These are phyloP conservation scores for Biscogniauxia marginata DNA, from an alignment of 2,329 filamentous ascomycete species.

Conservation along the genomic window DNA sequence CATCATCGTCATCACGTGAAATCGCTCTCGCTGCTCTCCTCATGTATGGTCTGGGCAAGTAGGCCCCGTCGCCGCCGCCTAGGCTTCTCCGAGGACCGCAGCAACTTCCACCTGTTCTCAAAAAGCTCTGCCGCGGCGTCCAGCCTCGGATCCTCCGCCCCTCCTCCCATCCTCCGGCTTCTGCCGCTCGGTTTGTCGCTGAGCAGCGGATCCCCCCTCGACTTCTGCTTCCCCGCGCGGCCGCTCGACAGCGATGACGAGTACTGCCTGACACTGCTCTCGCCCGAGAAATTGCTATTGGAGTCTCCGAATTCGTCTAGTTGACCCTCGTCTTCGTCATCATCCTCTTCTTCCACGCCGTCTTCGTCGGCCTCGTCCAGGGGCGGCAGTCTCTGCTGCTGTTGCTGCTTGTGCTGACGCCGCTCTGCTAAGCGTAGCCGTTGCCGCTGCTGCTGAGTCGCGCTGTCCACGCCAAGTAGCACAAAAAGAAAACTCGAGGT, in stretches of 20 bases:
- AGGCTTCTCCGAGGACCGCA: slow-evolving; percentile 31
- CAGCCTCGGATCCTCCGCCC: neutral
- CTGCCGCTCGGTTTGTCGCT: no score
- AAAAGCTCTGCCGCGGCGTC: slow-evolving; percentile 18
- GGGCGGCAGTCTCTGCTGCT: neutral
- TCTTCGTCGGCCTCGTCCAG: slow-evolving; percentile 1
- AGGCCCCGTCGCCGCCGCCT: slow-evolving; percentile 48
- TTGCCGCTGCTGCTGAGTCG: slow-evolving; percentile 11
- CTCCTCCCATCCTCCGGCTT: neutral
- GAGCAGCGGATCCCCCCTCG: neutral
- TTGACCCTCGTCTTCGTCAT: neutral
- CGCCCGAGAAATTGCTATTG: neutral
- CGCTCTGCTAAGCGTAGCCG: neutral
- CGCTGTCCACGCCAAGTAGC: slow-evolving; percentile 25
- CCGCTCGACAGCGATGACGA: neutral
- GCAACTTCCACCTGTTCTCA: slow-evolving; percentile 27
- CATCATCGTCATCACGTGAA: slow-evolving; percentile 17
- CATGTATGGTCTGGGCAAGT: slow-evolving; percentile 66
- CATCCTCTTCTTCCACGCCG: slow-evolving; percentile 8
- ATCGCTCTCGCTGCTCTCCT: slow-evolving; percentile 65
- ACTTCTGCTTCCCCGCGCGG: neutral
- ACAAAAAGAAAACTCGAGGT: slow-evolving; percentile 30
- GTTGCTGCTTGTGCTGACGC: neutral
- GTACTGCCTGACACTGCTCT: neutral
- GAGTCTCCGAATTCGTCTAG: slow-evolving; percentile 1